Evolutionary conservation across 1,139 yeast genomes (phyloP), one percentile per base, ranked within the genome.

Genomic region (Oligophagozyma castellii): DNA sequence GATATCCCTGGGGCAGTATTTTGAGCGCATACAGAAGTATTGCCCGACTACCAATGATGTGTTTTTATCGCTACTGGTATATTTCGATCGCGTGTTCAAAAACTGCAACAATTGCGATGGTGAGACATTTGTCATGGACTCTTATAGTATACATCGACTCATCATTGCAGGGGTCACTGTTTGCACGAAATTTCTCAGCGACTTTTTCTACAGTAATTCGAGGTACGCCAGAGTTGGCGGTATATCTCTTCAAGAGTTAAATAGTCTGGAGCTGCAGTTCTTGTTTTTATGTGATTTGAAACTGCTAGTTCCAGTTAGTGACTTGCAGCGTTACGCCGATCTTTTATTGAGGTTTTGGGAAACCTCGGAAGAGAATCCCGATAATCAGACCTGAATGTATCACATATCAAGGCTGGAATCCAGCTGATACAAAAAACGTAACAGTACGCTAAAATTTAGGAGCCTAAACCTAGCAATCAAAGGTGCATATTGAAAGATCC

Each of bases 221-320:
- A 69, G 99, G 39, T 89, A 92, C 53, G 96, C 98, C 14, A 83
- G 89, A 55, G 96, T 89, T 23, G 98, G 99, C 5, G 99, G 99
- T 2, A 65, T 89, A 33, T 95, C 96, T 5, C 66, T 86, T 33
- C 95, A 84, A 35, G 99, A 89, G 51, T 65, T 89, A 48, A 89
- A 92, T 51, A 89, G 83, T 56, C 63, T 89, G 40, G 99, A 89
- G 54, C 60, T 89, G 30, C 96, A 89, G 53, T 89, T 89, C 51
- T 58, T 89, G 40, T 56, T 86, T 29, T 61, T 89, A 37, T 66
- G 89, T 31, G 95, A 89, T 55, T 89, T 89, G 55, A 72, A 76
- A 47, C 64, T 89, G 38, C 71, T 86, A 75, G 80, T 89, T 27
- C 76, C 84, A 20, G 76, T 80, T 13, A 95, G 86, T 51, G 98